A percentile compares a stretch with the other conserved stretches of the same genome.
These are phyloP conservation scores for Solanum microdontum DNA, from an alignment of 257 asterid species.

Conservation along the genomic window DNA sequence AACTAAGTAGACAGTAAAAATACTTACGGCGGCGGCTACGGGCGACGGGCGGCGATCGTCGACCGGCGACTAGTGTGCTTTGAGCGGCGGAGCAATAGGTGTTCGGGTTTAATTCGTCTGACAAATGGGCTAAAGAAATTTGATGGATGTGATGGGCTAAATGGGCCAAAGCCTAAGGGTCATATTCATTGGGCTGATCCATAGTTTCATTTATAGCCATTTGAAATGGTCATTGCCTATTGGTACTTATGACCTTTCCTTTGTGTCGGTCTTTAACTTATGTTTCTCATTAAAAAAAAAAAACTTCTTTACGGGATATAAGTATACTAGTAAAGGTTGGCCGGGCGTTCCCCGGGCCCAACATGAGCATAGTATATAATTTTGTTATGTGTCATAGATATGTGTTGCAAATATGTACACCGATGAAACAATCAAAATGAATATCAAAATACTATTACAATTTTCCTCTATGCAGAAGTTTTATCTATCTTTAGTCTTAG, in stretches of 20 bases:
- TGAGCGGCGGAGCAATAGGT: neutral
- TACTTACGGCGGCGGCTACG: neutral
- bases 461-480: no score
- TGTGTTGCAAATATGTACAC: no score
- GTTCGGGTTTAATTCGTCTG: neutral
- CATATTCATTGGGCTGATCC: neutral
- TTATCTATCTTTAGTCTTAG: no score
- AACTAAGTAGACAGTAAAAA: neutral
- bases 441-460: no score
- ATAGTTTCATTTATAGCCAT: neutral
- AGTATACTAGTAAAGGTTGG: no score
- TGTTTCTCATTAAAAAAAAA: neutral
- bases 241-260: neutral
- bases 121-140: neutral
- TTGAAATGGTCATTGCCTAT: neutral
- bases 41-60: neutral
- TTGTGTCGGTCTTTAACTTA: neutral
- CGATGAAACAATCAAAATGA: no score
- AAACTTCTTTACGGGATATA: accelerated
- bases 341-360: no score
- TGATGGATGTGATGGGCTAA: neutral
- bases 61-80: neutral
- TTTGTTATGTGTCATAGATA: no score
- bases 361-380: no score
- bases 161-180: neutral